phyloP scores from a whole-genome alignment of 202 grass and related monocot species.

The Elaeis oleifera region DNA sequence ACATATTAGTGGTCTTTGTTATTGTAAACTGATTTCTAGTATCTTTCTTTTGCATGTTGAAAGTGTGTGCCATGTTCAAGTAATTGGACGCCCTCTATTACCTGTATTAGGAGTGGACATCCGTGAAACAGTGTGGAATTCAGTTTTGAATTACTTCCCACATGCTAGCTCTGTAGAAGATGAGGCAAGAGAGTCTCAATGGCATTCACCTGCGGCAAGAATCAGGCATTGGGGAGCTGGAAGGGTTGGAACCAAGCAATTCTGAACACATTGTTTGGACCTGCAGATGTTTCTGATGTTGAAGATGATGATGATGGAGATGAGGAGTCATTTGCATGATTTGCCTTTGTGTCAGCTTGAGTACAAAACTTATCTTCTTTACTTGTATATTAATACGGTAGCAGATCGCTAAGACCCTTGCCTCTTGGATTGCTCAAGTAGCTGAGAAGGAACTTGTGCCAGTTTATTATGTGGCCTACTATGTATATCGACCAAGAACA shows the following conservation, averaged over 20 bases:
- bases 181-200: constrained; percentile 20
- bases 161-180: constrained; percentile 1
- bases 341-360: too few species aligned
- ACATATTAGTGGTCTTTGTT: neutral
- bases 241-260: constrained; percentile 24
- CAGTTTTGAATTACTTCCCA: constrained; percentile 47
- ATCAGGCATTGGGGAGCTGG: constrained; percentile 29
- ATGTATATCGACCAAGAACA: too few species aligned
- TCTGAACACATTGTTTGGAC: constrained; percentile 33
- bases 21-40: neutral
- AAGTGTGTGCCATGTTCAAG: constrained; percentile 71
- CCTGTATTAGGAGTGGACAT: constrained; percentile 40
- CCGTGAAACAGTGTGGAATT: constrained; percentile 17
- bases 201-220: constrained; percentile 37
- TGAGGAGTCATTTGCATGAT: constrained; percentile 3
- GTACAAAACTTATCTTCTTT: too few species aligned
- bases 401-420: too few species aligned
- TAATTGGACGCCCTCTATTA: constrained; percentile 51
- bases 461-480: too few species aligned
- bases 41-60: constrained; percentile 16
- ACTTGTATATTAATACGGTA: too few species aligned
- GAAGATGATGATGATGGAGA: constrained; percentile 22
- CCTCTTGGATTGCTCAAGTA: too few species aligned
- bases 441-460: too few species aligned
- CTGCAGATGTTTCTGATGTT: constrained; percentile 29